Conservation (phyloP, 2,329 filamentous ascomycete genomes). For the Calcarisporium arbuscula region DNA sequence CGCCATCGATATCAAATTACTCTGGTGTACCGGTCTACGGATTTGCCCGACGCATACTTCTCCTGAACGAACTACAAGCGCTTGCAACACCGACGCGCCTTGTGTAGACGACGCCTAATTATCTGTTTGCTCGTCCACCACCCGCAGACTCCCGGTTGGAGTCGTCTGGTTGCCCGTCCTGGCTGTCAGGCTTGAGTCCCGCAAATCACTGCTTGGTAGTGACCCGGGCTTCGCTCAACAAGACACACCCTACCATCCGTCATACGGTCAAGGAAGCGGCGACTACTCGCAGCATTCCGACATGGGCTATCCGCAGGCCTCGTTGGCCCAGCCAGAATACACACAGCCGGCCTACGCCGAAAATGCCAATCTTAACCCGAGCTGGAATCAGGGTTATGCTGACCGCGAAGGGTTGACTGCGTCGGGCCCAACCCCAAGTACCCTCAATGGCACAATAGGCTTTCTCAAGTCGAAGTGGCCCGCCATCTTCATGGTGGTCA, state of each 20-base stretch:
- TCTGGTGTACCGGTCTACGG: no score
- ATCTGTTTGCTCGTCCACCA: no score
- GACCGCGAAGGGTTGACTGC: constrained; percentile 29
- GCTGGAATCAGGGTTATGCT: constrained; percentile 29
- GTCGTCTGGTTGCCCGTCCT: constrained; percentile 27
- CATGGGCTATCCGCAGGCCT: constrained; percentile 26
- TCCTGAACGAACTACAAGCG: no score
- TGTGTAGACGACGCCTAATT: neutral
- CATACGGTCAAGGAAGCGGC: constrained; percentile 18
- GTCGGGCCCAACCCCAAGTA: constrained; percentile 24
- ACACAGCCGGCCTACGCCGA: constrained; percentile 21
- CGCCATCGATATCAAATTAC: no score
- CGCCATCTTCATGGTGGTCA: constrained; percentile 72
- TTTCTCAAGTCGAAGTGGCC: constrained; percentile 83
- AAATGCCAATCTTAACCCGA: constrained; percentile 20
- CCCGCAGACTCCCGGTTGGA: constrained; percentile 29
- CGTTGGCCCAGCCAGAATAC: constrained; percentile 18
- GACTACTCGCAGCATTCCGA: constrained; percentile 24
- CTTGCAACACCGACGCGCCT: neutral
- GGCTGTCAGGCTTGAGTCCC: constrained; percentile 34
- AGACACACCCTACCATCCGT: constrained; percentile 16
- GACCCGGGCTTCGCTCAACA: constrained; percentile 31
- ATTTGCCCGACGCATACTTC: no score
- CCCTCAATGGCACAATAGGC: constrained; percentile 46
- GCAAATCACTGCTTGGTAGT: constrained; percentile 32